Base-by-base conservation (phyloP, 345 rosid species). In the Garcia nutans region DNA sequence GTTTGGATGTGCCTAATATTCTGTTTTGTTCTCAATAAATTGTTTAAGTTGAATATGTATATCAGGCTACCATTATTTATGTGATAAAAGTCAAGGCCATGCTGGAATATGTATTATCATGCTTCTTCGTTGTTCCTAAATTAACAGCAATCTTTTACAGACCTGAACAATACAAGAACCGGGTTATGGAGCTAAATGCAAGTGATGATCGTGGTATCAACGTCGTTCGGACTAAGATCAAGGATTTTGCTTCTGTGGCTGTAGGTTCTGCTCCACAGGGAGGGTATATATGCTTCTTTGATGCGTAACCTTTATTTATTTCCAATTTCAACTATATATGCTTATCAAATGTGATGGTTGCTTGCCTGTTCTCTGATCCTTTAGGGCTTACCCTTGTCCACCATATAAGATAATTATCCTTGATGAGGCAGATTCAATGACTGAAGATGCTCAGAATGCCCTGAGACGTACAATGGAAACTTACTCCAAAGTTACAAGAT, bases 361-460 rank as follows among this genome's bases (percentile, higher is more conserved):
- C 31, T 37, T 63, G 42, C 17, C 44, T 76, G 63, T 72, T 73
- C 20, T 56, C 24, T 52, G 47, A 73, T 81, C 23, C 64, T 82
- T 60, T 85, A 96, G 99, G 54, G 90, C 84, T 77, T 92, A 93
- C 75, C 99, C 98, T 70, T 93, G 97, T 79, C 99, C 97, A 22
- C 92, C 98, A 0, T 93, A 76, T 81, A 91, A 96, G 88, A 92
- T 96, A 60, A 93, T 93, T 82, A 89, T 96, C 74, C 85, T 96
- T 56, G 98, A 96, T 42, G 97, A 96, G 85, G 97, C 99, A 71
- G 99, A 93, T 89, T 96, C 99, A 47, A 96, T 96, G 97, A 93
- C 97, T 3, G 97, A 96, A 88, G 99, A 96, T 86, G 98, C 99
- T 74, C 99, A 96, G 97, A 96, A 96, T 74, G 99, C 98, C 60